Base-by-base conservation (phyloP, 768 basidiomycete genomes). In the Termitomyces sp. region DNA sequence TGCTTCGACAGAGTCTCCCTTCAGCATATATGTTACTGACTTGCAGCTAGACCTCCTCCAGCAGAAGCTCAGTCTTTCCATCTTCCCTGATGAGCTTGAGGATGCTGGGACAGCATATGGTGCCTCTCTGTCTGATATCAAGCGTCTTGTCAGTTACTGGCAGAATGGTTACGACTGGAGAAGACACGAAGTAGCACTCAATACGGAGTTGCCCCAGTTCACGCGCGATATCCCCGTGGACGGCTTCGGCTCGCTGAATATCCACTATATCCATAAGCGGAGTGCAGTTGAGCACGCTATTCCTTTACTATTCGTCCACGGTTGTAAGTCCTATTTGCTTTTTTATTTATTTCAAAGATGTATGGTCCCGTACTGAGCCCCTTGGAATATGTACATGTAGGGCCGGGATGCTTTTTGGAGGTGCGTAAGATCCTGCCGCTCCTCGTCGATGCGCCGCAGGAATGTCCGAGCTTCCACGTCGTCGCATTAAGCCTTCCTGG, bases 391-490 rank as follows among this genome's bases (percentile, higher is more conserved):
- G 23, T 3, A 38, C 14, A 3, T 50, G 9, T 12, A 84, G 84
- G 85, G 84, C 84, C 83, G 0, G 83, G 85, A 55, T 74, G 77
- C 56, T 82, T 85, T 64, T 54, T 78, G 21, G 84, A 87, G 68
- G 79, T 77, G 8, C 64, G 70, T 42, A 86, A 85, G 69, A 69
- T 87, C 5, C 66, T 87, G 0, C 80, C 83, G 3, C 63, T 84
- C 5, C 67, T 88, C 57, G 71, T 76, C 0, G 66, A 72, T 21
- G 66, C 68, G 0, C 71, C 74, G 1, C 67, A 73, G 0, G 72
- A 79, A 5, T 64, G 72, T 51, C 84, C 84, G 1, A 80, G 75
- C 50, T 87, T 87, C 64, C 82, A 86, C 59, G 81, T 87, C 21
- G 82, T 87, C 0, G 80, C 79, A 0, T 59, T 77, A 37, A 80